Evolutionary conservation across 768 basidiomycete species (phyloP).

Genomic region (Ramaria sp.): DNA sequence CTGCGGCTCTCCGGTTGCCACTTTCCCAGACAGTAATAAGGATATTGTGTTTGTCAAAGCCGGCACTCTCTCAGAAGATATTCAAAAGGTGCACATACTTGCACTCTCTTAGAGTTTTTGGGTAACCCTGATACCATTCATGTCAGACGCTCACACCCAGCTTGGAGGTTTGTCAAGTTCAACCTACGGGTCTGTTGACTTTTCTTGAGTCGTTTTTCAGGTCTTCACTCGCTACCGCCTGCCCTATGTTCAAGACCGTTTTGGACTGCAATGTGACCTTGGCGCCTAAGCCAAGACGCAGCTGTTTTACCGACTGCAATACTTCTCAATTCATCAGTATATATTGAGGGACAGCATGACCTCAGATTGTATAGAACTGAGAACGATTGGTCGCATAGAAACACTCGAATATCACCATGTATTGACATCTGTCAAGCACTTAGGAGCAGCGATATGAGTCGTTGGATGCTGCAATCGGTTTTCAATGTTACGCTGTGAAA

Average conservation of each 20-base stretch:
- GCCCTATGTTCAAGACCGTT: not conserved
- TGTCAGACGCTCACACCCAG: not conserved
- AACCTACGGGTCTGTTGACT: not conserved
- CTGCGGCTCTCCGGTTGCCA: not conserved
- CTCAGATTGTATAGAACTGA: too few relatives aligned
- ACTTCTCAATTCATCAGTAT: too few relatives aligned
- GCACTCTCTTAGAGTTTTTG: too few relatives aligned
- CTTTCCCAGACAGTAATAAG: not conserved
- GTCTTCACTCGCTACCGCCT: not conserved
- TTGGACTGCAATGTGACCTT: not conserved
- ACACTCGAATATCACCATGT: too few relatives aligned
- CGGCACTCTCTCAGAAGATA: not conserved
- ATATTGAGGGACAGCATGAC: too few relatives aligned
- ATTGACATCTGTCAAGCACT: too few relatives aligned
- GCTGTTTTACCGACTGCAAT: too few relatives aligned
- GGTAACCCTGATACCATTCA: not conserved
- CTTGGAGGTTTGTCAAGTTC: not conserved
- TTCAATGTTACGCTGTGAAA: too few relatives aligned
- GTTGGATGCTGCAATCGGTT: too few relatives aligned
- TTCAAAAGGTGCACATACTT: not conserved
- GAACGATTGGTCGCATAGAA: too few relatives aligned
- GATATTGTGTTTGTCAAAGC: not conserved
- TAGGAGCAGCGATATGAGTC: too few relatives aligned
- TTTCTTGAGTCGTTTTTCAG: not conserved
- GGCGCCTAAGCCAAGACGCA: too few relatives aligned